A percentile compares a stretch with the other conserved stretches of the same genome.
Evolutionary conservation across 306 rosid species (phyloP).

Genomic region (apple (Malus domestica)): ASM211411v1 NC_041797.1:5434001-5434500

Average conservation of each 20-base stretch:
- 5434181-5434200: too few relatives aligned
- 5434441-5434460: slow-evolving; percentile 24
- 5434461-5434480: slow-evolving; percentile 31
- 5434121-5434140: too few relatives aligned
- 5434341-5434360: slow-evolving; percentile 33
- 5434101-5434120: too few relatives aligned
- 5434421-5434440: slow-evolving; percentile 20
- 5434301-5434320: slow-evolving; percentile 12
- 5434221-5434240: too few relatives aligned
- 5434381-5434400: slow-evolving; percentile 24
- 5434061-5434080: not conserved
- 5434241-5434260: too few relatives aligned
- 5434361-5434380: slow-evolving; percentile 21
- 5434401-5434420: slow-evolving; percentile 34
- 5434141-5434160: too few relatives aligned
- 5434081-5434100: not conserved
- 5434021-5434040: slow-evolving; percentile 16
- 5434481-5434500: slow-evolving; percentile 27
- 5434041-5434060: not conserved
- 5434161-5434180: too few relatives aligned
- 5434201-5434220: too few relatives aligned
- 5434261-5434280: not conserved
- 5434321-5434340: slow-evolving; percentile 35
- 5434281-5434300: not conserved
- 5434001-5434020: slow-evolving; percentile 27